These are phyloP conservation scores for Tolypocladium ovalisporum DNA, from an alignment of 2,329 filamentous ascomycete genomes.

Conservation along the genomic window DNA sequence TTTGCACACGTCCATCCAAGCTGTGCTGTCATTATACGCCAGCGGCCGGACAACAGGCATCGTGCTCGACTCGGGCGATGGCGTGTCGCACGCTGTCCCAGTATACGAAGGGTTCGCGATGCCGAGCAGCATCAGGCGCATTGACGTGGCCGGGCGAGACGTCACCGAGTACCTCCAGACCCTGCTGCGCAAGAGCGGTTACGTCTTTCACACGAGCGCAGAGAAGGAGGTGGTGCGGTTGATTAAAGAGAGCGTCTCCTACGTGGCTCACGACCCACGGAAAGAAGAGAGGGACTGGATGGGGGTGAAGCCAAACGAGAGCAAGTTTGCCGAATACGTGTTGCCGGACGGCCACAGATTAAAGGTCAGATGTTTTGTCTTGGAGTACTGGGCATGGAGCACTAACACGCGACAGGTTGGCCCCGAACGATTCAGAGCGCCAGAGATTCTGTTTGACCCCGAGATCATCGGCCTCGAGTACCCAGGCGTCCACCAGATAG, in stretches of 20 bases:
- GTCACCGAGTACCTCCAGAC: conserved; percentile 93
- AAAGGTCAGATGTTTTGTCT: conserved; percentile 44
- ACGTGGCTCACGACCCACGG: conserved; percentile 81
- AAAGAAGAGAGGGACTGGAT: conserved; percentile 97
- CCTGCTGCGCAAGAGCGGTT: conserved; percentile 80
- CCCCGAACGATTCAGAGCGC: conserved; percentile 86
- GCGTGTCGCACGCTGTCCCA: conserved; percentile 92
- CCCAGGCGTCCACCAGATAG: conserved; percentile 92
- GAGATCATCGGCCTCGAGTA: conserved; percentile 96
- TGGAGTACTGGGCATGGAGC: too few species aligned
- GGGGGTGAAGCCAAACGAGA: conserved; percentile 63
- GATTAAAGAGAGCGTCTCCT: conserved; percentile 93
- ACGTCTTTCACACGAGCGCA: conserved; percentile 93
- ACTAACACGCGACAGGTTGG: conserved; percentile 51
- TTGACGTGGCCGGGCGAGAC: conserved; percentile 92
- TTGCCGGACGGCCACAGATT: conserved; percentile 90
- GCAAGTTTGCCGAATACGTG: conserved; percentile 75
- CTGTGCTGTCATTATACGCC: conserved; percentile 89
- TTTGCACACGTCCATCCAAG: conserved; percentile 93
- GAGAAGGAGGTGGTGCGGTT: conserved; percentile 98
- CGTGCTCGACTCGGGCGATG: conserved; percentile 89
- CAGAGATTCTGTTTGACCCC: conserved; percentile 95
- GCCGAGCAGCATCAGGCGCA: conserved; percentile 85
- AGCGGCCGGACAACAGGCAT: conserved; percentile 93
- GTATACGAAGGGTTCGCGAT: conserved; percentile 98